Conservation (phyloP, 192 early-diverging fungal genomes). For the Coemansia sp. region DNA sequence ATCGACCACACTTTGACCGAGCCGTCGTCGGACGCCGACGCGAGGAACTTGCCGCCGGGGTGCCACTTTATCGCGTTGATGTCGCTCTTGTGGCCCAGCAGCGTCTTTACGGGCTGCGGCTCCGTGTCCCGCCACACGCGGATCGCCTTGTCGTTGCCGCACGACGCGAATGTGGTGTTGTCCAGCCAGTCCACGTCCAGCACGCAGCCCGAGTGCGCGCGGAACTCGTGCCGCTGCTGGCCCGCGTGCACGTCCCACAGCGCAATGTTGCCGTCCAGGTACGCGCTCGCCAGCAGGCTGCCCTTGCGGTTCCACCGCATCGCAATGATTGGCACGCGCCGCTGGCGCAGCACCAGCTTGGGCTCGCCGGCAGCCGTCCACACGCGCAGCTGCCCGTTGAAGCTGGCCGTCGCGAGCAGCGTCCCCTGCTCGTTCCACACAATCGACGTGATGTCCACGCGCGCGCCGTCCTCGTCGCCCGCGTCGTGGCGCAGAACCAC, state of each 20-base stretch:
- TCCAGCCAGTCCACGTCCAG: conserved; percentile 94
- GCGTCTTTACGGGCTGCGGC: conserved; percentile 66
- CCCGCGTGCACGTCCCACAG: conserved; percentile 84
- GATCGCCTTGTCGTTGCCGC: conserved; percentile 76
- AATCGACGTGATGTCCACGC: conserved; percentile 77
- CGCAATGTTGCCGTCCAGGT: conserved; percentile 75
- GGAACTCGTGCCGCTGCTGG: conserved; percentile 50
- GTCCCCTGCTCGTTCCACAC: conserved; percentile 83
- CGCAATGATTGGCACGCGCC: conserved; percentile 78
- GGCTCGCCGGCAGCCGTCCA: conserved; percentile 73
- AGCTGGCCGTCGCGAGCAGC: conserved; percentile 80
- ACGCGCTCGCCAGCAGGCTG: conserved; percentile 68
- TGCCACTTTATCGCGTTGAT: conserved; percentile 52
- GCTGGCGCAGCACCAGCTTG: conserved; percentile 60
- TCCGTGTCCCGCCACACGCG: conserved; percentile 76
- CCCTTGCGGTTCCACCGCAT: conserved; percentile 86
- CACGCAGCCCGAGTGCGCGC: conserved; percentile 50
- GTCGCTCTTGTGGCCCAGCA: conserved; percentile 72
- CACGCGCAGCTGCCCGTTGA: conserved; percentile 81
- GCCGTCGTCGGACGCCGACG: conserved; percentile 49
- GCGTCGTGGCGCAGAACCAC: conserved; percentile 57
- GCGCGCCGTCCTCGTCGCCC: conserved; percentile 46
- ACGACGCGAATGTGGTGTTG: conserved; percentile 86
- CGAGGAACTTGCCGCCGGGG: conserved; percentile 43
- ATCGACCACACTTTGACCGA: conserved; percentile 47